Base-by-base conservation (phyloP, 768 basidiomycete species). In the Lactifluus subvellereus region DNA sequence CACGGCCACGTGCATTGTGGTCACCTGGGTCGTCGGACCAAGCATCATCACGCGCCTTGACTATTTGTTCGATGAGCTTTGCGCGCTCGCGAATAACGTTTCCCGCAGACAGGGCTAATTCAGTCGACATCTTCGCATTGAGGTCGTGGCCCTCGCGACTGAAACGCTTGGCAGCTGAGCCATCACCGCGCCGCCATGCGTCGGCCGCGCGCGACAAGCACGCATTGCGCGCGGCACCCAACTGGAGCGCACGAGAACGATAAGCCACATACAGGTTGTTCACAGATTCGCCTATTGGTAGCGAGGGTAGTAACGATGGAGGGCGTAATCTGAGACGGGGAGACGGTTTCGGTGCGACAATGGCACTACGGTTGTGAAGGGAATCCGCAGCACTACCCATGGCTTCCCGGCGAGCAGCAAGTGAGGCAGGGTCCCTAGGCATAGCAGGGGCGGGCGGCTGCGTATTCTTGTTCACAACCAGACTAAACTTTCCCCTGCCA, bases 201-300 rank as follows among this genome's bases (percentile, higher is more conserved):
- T 97, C 94, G 3, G 97, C 96, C 13, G 97, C 97, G 49, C 94
- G 85, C 1, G 92, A 92, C 32, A 99, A 80, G 73, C 92, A 97
- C 16, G 93, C 93, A 69, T 98, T 98, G 42, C 97, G 81, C 37
- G 92, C 92, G 2, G 93, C 90, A 54, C 96, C 97, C 27, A 98
- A 85, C 69, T 97, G 90, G 61, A 98, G 80, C 30, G 92, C 94
- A 38, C 89, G 85, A 38, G 87, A 81, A 18, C 97, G 87, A 70
- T 97, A 96, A 1, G 84, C 73, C 85, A 97, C 89, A 75, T 99
- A 99, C 66, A 97, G 74, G 56, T 73, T 80, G 72, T 86, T 94
- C 53, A 95, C 74, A 0, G 86, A 72, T 52, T 91, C 85, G 16
- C 96, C 95, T 0, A 95, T 98, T 0, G 87, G 80, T 22, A 99